Evolutionary conservation across 1,284 basidiomycete genomes (phyloP), one percentile per base, ranked within the genome.

Genomic region (Amylostereum areolatum): DNA sequence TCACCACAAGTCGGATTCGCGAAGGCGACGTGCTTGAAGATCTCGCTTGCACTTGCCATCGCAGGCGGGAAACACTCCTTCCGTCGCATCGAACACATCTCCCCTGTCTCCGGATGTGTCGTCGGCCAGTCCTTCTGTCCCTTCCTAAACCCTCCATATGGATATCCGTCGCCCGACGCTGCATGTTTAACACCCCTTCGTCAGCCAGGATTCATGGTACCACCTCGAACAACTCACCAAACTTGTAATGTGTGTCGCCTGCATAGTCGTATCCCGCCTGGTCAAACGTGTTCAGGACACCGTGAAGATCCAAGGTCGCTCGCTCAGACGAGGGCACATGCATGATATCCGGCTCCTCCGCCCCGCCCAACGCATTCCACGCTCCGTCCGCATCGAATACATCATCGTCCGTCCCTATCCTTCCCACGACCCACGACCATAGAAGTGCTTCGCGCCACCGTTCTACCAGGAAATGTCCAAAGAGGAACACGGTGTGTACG

Each of bases 1-100:
- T 77, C 76, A 12, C 75, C 76, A 51, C 76, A 78, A 12, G 66
- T 51, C 0, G 67, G 62, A 11, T 66, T 56, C 18, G 63, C 58
- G 58, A 77, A 78, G 0, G 75, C 67, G 36, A 77, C 61, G 31
- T 69, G 62, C 57, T 68, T 73, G 62, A 78, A 76, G 58, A 77
- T 66, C 12, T 67, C 66, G 9, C 58, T 59, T 0, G 70, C 62
- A 25, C 29, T 48, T 0, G 61, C 49, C 9, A 59, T 50, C 25
- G 55, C 52, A 31, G 61, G 53, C 4, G 39, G 43, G 49, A 50
- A 46, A 46, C 52, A 54, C 39, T 52, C 51, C n/a, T 47, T 50
- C 40, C 47, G 51, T 41, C 28, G 35, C 42, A 45, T 41, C 8
- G 50, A 44, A 51, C 47, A 50, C 47, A 43, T 43, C 27, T 33